A percentile compares a stretch with the other conserved stretches of the same genome.
Evolutionary conservation across 768 basidiomycete species (phyloP).

Genomic region (Tulasnella calospora): DNA sequence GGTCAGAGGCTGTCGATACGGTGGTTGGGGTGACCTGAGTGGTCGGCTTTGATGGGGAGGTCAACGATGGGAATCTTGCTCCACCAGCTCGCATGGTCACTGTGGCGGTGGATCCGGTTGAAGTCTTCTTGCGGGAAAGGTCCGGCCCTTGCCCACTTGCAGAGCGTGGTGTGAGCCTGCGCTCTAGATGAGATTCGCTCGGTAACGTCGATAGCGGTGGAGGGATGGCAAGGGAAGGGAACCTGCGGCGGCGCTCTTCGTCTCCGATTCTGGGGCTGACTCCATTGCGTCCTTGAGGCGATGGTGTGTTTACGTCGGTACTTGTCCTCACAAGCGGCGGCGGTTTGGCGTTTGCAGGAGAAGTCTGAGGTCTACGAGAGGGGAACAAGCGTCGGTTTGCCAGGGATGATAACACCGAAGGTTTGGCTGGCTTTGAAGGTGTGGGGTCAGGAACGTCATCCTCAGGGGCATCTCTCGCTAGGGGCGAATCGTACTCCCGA

Average conservation of each 20-base stretch:
- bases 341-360: background rate
- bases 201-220: slow-evolving; percentile 22
- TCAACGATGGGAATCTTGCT: slow-evolving; percentile 18
- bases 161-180: slow-evolving; percentile 3
- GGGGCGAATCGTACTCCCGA: background rate
- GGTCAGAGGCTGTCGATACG: slow-evolving; percentile 16
- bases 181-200: slow-evolving; percentile 10
- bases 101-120: slow-evolving; percentile 16
- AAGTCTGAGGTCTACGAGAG: slow-evolving; percentile 16
- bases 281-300: background rate
- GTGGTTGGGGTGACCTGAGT: slow-evolving; percentile 19
- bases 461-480: background rate
- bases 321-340: background rate
- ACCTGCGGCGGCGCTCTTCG: background rate
- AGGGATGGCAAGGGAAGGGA: slow-evolving; percentile 20
- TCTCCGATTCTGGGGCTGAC: slow-evolving; percentile 2
- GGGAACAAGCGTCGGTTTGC: slow-evolving; percentile 2
- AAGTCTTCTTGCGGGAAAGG: slow-evolving; percentile 11
- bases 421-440: background rate
- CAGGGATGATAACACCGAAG: background rate
- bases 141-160: background rate
- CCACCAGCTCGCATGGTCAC: slow-evolving; percentile 5
- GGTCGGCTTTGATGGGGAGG: slow-evolving; percentile 19
- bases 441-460: background rate
- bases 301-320: slow-evolving; percentile 10